A percentile compares a stretch with the other conserved stretches of the same genome.
Evolutionary conservation across 306 rosid species (phyloP).

Genomic region (Quercus mongolica): DNA sequence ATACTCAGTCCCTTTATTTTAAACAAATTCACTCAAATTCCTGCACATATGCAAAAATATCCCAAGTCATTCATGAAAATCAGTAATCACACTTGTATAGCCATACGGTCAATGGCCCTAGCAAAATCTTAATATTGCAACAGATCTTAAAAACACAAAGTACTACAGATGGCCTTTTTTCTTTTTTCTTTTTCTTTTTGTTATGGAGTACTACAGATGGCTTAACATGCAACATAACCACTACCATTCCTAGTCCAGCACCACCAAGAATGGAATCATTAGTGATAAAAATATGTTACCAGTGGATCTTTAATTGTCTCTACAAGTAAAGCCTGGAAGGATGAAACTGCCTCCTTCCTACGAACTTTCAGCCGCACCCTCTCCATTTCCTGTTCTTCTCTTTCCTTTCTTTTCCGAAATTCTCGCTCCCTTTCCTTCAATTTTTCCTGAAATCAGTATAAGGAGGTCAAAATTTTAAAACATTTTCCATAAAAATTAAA

Average conservation of each 20-base stretch:
- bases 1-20: not conserved
- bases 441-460: constrained; percentile 62
- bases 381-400: constrained; percentile 98
- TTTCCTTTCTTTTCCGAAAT: constrained; percentile 88
- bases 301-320: constrained; percentile 86
- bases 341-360: constrained; percentile 80
- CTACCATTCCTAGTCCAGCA: not conserved
- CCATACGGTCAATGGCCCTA: not conserved
- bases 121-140: not conserved
- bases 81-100: not conserved
- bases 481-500: not conserved
- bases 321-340: constrained; percentile 93
- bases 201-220: not conserved
- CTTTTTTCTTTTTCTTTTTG: too few species aligned
- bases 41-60: not conserved
- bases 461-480: not conserved
- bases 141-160: not conserved
- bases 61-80: not conserved
- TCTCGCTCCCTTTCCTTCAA: constrained; percentile 94
- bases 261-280: not conserved
- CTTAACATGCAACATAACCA: not conserved
- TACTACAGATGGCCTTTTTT: not conserved
- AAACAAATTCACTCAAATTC: not conserved
- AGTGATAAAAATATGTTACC: constrained; percentile 44
- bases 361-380: constrained; percentile 82